Percentiles rank a stretch among this genome's conserved stretches.
Evolutionary conservation across 768 basidiomycete genomes (phyloP).

Genomic region (Amanita thiersii): DNA sequence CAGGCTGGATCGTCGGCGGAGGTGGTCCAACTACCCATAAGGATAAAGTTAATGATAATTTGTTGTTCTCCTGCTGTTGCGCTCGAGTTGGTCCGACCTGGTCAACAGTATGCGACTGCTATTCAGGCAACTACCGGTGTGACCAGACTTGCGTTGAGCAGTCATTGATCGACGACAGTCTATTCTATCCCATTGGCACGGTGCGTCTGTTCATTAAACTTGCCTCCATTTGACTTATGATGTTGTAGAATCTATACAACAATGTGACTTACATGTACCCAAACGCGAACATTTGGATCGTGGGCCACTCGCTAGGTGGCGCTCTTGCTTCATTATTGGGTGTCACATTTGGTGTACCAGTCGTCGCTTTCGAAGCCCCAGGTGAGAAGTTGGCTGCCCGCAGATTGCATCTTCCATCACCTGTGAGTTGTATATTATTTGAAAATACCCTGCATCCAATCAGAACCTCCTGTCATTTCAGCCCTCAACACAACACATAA

Average conservation of each 20-base stretch:
- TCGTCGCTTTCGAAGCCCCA: conserved; percentile 86
- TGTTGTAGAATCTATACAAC: conserved; percentile 76
- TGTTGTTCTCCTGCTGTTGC: conserved; percentile 96
- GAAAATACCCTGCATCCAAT: not conserved
- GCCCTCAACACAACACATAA: conserved; percentile 70
- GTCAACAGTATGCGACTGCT: conserved; percentile 89
- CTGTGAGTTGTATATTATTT: conserved; percentile 39
- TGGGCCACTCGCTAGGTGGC: conserved; percentile 80
- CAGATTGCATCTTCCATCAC: conserved; percentile 81
- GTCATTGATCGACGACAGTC: conserved; percentile 68
- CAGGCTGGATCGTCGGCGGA: conserved; percentile 54
- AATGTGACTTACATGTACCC: conserved; percentile 91
- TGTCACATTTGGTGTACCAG: conserved; percentile 86
- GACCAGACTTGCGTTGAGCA: conserved; percentile 74
- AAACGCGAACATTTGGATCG: conserved; percentile 81
- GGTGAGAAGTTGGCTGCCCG: conserved; percentile 61
- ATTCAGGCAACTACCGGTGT: conserved; percentile 67
- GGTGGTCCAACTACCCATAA: conserved; percentile 80
- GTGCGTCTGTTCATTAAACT: conserved; percentile 36
- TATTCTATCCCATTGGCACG: conserved; percentile 83
- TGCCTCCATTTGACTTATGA: not conserved
- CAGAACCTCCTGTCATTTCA: conserved; percentile 16
- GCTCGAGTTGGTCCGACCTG: conserved; percentile 92
- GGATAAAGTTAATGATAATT: conserved; percentile 92
- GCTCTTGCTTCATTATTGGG: conserved; percentile 79